Conservation (phyloP, 192 early-diverging fungal species). For the Phycomyces nitens region DNA sequence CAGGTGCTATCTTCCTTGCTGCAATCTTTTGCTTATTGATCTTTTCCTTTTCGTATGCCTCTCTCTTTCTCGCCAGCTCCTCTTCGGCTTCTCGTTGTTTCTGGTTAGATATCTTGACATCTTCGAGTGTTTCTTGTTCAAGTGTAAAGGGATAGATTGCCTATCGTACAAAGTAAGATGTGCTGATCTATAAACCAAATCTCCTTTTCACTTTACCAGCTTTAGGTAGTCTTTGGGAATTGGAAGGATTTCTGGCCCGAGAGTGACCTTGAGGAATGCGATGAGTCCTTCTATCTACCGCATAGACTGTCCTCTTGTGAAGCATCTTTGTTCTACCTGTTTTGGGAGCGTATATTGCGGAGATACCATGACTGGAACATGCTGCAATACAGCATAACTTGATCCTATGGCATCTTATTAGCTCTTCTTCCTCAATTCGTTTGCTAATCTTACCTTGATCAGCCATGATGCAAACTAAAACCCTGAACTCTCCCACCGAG, state of each 20-base stretch:
- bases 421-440: background rate
- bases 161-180: background rate
- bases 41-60: conserved; percentile 39
- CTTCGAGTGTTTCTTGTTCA: conserved; percentile 48
- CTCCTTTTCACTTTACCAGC: conserved; percentile 18
- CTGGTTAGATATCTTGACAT: conserved; percentile 33
- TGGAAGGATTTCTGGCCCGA: conserved; percentile 19
- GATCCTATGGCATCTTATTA: conserved; percentile 14
- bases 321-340: conserved; percentile 16
- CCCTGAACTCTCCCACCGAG: background rate
- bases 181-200: background rate
- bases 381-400: conserved; percentile 33
- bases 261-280: conserved; percentile 16
- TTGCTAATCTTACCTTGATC: background rate
- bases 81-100: conserved; percentile 29
- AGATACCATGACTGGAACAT: conserved; percentile 37
- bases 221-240: conserved; percentile 32
- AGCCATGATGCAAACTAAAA: background rate
- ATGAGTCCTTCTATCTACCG: background rate
- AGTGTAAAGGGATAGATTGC: conserved; percentile 48
- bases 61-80: conserved; percentile 29
- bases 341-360: conserved; percentile 35
- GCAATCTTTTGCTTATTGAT: conserved; percentile 44
- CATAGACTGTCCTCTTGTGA: no score
- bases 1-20: conserved; percentile 62